Evolutionary conservation across 805 yeast species (phyloP).

Genomic region (Saccharomycopsis sp.): DNA sequence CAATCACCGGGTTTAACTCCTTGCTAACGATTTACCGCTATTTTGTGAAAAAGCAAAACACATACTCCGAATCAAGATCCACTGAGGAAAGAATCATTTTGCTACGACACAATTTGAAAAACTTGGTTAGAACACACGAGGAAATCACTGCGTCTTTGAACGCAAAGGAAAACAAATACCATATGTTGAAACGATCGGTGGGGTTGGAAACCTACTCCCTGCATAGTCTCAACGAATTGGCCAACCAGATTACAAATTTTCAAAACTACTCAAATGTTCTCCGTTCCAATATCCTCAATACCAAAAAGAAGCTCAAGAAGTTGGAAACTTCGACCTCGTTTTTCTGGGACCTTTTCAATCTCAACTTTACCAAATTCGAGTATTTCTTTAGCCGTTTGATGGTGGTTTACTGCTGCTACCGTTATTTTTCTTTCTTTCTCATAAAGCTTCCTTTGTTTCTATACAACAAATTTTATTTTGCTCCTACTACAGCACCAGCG

Average conservation of each 20-base stretch:
- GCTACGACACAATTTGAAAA: slow-evolving; percentile 3
- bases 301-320: slow-evolving; percentile 4
- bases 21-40: slow-evolving; percentile 4
- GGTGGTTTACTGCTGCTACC: slow-evolving; percentile 12
- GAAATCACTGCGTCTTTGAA: slow-evolving; percentile 2
- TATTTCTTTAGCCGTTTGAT: slow-evolving; percentile 1
- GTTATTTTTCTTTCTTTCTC: slow-evolving; percentile 8
- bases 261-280: slow-evolving; percentile 8
- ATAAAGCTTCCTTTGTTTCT: slow-evolving; percentile 11
- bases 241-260: slow-evolving; percentile 2
- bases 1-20: slow-evolving; percentile 17
- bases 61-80: background rate
- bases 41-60: background rate
- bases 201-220: slow-evolving; percentile 8
- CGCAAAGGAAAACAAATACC: background rate
- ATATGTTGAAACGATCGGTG: background rate
- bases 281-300: slow-evolving; percentile 3
- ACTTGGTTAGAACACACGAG: slow-evolving; percentile 1
- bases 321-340: slow-evolving; percentile 11
- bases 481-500: background rate
- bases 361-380: slow-evolving; percentile 5
- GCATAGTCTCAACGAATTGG: slow-evolving; percentile 7
- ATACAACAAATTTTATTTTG: slow-evolving; percentile 1
- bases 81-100: background rate
- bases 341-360: slow-evolving; percentile 7